Evolutionary conservation across 2,329 filamentous ascomycete genomes (phyloP), one percentile per base, ranked within the genome.

Genomic region (Sporothrix pallida): DNA sequence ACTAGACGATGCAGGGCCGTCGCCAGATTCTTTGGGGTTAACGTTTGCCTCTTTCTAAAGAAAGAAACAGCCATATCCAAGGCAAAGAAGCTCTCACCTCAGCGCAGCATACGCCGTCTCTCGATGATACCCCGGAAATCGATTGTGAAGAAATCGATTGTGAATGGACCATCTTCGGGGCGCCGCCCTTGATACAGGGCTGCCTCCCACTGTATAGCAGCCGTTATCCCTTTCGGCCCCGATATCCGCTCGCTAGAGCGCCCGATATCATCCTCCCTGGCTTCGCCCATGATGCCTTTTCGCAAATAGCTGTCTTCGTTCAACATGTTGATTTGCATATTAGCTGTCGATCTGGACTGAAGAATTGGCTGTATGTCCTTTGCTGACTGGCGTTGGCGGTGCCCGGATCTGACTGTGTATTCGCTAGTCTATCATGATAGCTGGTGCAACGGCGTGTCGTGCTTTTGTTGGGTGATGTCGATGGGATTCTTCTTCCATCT

Each of bases 11-110:
- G 17, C 26, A 60, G 10, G n/a, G 6, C 56, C 56, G 23, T 37
- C 7, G 31, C 7, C 31, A 37, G 31, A 3, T 37, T 3, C 56
- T 37, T 17, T n/a, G 1, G 13, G 37, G 23, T 10, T 3, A 20
- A 12, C 7, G 9, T 65, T 15, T n/a, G 37, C 60, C 13, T 13
- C 6, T 12, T 65, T 65, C 60, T 23, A 46, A 65, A 65, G 37
- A 65, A 46, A 65, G 60, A 65, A 65, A 65, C 60, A 65, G 31
- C 31, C 12, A 20, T 12, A 17, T 62, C 58, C 13, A n/a, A 15
- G 26, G 26, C 58, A n/a, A n/a, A 8, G 13, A 15, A 44, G 37
- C 60, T 65, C 60, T 65, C 37, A 65, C 37, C 60, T 65, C 60
- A 65, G 60, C 60, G 17, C 60, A 13, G 46, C n/a, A 46, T 13